Base-by-base conservation (phyloP, 2,329 filamentous ascomycete genomes). In the Colletotrichum phormii region DNA sequence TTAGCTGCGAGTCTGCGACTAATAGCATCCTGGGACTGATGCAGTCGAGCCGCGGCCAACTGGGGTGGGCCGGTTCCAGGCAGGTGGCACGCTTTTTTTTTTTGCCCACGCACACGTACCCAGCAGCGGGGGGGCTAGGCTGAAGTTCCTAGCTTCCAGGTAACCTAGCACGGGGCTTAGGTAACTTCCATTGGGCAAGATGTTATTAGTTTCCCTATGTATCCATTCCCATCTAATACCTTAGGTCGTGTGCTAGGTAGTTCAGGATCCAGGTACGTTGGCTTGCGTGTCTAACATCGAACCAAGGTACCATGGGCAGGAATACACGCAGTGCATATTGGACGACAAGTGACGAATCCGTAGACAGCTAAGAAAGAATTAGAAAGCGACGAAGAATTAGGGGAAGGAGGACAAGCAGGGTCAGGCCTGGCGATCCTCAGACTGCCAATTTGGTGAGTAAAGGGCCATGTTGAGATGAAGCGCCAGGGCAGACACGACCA, bases 21-120 rank as follows among this genome's bases (percentile, higher is more conserved):
- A n/a, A 46, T 46, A 46, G 18, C 42, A 46, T 46, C 42, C 18
- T 46, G 15, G 42, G 42, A 46, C 18, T 46, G 42, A 46, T 42
- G 37, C 37, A 42, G 37, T 42, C 15, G 26, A n/a, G 37, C 7
- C 33, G 51, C 46, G 24, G 61, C 8, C 33, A 33, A 42, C 22
- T 26, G 24, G 31, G n/a, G 31, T 35, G 61, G 26, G 60, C 60
- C n/a, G 22, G 61, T 54, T 18, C 60, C 31, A 49, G 46, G 58
- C 65, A 67, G 29, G 46, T 62, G 55, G 26, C 59, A 51, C 31
- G 59, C 66, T 54, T 42, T 18, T 46, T 42, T 18, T 46, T 46
- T n/a, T 29, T 29, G 26, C 26, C 3, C 4, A 29, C 26, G 18
- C 18, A 46, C 42, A 46, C 42, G 42, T 46, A 46, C 42, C 18